phyloP scores from a whole-genome alignment of 225 moss, liverwort and hornwort genomes.

The Polytrichum formosum region DNA sequence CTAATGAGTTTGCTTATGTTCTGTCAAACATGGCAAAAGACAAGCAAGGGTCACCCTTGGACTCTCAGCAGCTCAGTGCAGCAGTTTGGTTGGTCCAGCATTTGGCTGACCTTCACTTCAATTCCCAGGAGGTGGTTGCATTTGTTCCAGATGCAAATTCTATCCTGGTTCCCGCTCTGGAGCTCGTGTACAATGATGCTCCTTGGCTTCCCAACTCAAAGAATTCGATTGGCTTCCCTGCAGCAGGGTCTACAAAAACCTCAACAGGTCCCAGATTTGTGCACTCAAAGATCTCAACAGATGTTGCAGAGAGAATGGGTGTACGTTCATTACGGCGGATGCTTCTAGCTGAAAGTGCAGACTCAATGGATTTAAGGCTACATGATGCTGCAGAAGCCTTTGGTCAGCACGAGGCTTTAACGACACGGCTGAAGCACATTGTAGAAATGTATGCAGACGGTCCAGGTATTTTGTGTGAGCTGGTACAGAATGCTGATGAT shows the following conservation, averaged over 20 bases:
- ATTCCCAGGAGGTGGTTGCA: constrained; percentile 50
- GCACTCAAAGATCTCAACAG: constrained; percentile 80
- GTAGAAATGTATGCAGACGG: constrained; percentile 95
- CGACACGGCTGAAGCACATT: constrained; percentile 84
- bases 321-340: constrained; percentile 78
- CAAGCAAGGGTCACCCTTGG: constrained; percentile 61
- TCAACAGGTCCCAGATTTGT: constrained; percentile 67
- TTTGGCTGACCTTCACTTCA: constrained; percentile 80
- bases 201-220: constrained; percentile 77
- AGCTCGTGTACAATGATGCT: constrained; percentile 86
- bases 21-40: constrained; percentile 78
- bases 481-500: constrained; percentile 90
- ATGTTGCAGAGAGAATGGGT: constrained; percentile 84
- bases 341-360: constrained; percentile 77
- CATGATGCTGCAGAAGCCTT: constrained; percentile 94
- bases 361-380: constrained; percentile 84
- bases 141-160: constrained; percentile 83
- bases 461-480: constrained; percentile 81
- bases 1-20: constrained; percentile 74
- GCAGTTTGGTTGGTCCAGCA: constrained; percentile 91
- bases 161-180: constrained; percentile 58
- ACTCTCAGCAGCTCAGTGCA: constrained; percentile 72
- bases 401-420: constrained; percentile 90
- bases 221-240: constrained; percentile 17
- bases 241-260: constrained; percentile 40